These are phyloP conservation scores for Pseudognaphalium luteoalbum DNA, from an alignment of 129 eudicot species.

Conservation along the genomic window DNA sequence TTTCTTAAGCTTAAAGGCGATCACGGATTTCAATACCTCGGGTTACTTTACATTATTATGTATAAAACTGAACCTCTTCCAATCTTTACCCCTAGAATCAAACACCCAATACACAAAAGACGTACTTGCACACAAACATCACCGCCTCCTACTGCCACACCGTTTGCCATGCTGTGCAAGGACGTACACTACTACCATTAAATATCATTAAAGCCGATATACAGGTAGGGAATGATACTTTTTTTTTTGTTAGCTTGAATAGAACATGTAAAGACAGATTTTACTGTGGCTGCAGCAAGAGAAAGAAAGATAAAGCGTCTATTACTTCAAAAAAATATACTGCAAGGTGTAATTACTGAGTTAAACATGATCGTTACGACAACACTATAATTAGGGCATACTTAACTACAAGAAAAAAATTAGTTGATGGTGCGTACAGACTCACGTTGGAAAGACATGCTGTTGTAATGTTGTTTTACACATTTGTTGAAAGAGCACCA, in stretches of 20 bases:
- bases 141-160: too few relatives aligned
- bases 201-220: background rate
- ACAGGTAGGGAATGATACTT: too few relatives aligned
- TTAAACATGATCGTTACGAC: background rate
- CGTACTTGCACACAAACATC: too few relatives aligned
- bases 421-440: background rate
- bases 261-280: background rate
- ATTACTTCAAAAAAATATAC: background rate
- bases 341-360: background rate
- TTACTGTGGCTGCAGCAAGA: background rate
- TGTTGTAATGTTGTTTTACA: conserved; percentile 17
- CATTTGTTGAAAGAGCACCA: conserved; percentile 71
- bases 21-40: too few relatives aligned
- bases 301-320: background rate
- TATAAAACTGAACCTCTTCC: too few relatives aligned
- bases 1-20: too few relatives aligned
- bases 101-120: too few relatives aligned
- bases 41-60: too few relatives aligned
- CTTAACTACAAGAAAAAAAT: conserved; percentile 17
- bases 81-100: too few relatives aligned
- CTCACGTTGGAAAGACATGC: background rate
- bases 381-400: background rate
- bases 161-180: too few relatives aligned
- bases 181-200: background rate
- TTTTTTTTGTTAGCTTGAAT: too few relatives aligned